Conservation (phyloP, 139 green algal species). For the Closterium sp. region DNA sequence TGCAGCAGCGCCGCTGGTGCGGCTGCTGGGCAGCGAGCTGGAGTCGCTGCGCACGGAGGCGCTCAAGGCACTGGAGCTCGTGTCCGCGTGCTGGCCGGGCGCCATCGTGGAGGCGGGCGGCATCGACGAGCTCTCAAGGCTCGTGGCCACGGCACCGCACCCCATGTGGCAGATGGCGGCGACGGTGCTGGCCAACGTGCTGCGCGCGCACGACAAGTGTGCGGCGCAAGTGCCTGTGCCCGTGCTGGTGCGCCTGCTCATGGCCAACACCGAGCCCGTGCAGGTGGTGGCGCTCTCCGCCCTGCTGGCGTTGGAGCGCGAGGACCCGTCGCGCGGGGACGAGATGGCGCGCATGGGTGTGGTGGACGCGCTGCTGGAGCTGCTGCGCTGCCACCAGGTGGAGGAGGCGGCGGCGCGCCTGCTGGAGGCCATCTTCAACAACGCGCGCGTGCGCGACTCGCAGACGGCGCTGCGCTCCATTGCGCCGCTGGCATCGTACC, state of each 20-base stretch:
- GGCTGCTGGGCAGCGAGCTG: constrained; percentile 19
- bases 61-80: constrained; percentile 11
- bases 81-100: constrained; percentile 2
- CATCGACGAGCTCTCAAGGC: constrained; percentile 26
- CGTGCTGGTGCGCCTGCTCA: constrained; percentile 38
- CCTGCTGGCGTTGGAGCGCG: constrained; percentile 22
- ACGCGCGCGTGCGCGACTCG: constrained; percentile 18
- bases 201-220: constrained; percentile 18
- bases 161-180: constrained; percentile 33
- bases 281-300: constrained; percentile 16
- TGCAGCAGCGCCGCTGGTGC: constrained; percentile 1
- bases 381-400: constrained; percentile 38
- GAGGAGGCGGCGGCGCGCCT: constrained; percentile 34
- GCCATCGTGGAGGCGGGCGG: constrained; percentile 29
- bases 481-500: constrained; percentile 29
- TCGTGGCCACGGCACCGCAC: constrained; percentile 27
- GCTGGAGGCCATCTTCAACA: constrained; percentile 40
- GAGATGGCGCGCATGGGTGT: constrained; percentile 32
- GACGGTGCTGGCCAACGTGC: constrained; percentile 32
- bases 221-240: constrained; percentile 23
- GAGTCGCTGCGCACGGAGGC: constrained; percentile 22
- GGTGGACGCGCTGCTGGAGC: constrained; percentile 40
- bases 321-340: constrained; percentile 11
- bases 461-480: constrained; percentile 18
- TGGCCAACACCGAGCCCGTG: constrained; percentile 23